Base-by-base conservation (phyloP, 257 asterid genomes). In the Ballota nigra region DNA sequence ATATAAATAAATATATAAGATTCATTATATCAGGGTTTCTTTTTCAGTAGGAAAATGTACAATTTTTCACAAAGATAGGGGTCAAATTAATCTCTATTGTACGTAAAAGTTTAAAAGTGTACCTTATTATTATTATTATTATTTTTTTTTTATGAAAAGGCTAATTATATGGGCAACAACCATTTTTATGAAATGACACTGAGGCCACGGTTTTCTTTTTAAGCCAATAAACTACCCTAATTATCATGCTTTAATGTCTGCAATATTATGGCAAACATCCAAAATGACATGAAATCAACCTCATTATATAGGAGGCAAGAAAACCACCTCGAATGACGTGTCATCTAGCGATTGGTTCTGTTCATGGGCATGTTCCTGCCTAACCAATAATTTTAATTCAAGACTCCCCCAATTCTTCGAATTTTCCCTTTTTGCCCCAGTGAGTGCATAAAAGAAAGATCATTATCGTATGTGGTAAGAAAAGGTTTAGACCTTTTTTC, bases 211-310 rank as follows among this genome's bases (percentile, higher is more conserved):
- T 66, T 76, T 61, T 72, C 10, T 9, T 26, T 55, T 23, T 23
- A 74, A 59, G 56, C 28, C 60, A 66, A 57, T 47, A 68, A 62
- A 63, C 5, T 12, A 33, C 26, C 26, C 12, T 6, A 19, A 49
- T 75, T 63, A 63, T 75, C 49, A 72, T 57, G 71, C 81, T 71
- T 72, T 78, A 68, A 20, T 82, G 86, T 82, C 86, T 71, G 70
- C 63, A 70, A 13, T 81, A 7, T 40, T 74, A 55, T 38, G 65
- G 77, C 77, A 70, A 61, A 63, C 41, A 33, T 52, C 73, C 69
- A 72, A 77, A 63, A 24, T 63, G 68, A 69, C 78, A 66, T n/a
- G 72, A 69, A 78, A 73, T 70, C 52, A 51, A 28, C 67, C 57
- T 9, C 20, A 53, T 55, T 58, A 41, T 74, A 29, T n/a, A 8